These are phyloP conservation scores for Penicillium longicatenatum DNA, from an alignment of 495 filamentous ascomycete species.

Conservation along the genomic window DNA sequence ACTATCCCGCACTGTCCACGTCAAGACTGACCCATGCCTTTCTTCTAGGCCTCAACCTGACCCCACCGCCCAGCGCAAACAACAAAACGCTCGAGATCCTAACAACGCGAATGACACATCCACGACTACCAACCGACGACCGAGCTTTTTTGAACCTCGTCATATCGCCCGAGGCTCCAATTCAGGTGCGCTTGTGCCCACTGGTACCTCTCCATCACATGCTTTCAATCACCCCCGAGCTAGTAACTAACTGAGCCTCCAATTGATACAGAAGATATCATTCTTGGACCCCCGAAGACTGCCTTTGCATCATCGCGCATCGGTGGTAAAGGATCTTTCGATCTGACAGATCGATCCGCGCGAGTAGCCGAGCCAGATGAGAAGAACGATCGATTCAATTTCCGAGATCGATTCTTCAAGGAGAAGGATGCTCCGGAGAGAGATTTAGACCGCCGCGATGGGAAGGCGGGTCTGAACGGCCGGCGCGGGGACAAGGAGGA, in stretches of 20 bases:
- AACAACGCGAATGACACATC: slow-evolving; percentile 42
- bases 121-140: slow-evolving; percentile 52
- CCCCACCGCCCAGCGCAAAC: slow-evolving; percentile 50
- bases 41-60: slow-evolving; percentile 46
- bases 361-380: slow-evolving; percentile 53
- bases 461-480: slow-evolving; percentile 37
- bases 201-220: slow-evolving; percentile 13
- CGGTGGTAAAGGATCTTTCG: slow-evolving; percentile 54
- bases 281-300: slow-evolving; percentile 86
- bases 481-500: slow-evolving; percentile 57
- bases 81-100: slow-evolving; percentile 45
- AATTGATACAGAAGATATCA: slow-evolving; percentile 72
- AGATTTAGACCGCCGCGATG: slow-evolving; percentile 46
- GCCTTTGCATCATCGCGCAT: slow-evolving; percentile 79
- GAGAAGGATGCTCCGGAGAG: slow-evolving; percentile 49
- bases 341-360: slow-evolving; percentile 45
- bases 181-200: slow-evolving; percentile 43
- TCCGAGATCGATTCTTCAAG: slow-evolving; percentile 56
- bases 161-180: slow-evolving; percentile 65
- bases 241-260: slow-evolving; percentile 21
- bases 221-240: slow-evolving; percentile 11
- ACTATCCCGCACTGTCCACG: slow-evolving; percentile 18
- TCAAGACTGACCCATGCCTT: slow-evolving; percentile 28
- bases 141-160: slow-evolving; percentile 60
- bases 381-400: slow-evolving; percentile 62